Evolutionary conservation across 306 rosid species (phyloP), one percentile per base, ranked within the genome.

Genomic region (Sophora flavescens): DNA sequence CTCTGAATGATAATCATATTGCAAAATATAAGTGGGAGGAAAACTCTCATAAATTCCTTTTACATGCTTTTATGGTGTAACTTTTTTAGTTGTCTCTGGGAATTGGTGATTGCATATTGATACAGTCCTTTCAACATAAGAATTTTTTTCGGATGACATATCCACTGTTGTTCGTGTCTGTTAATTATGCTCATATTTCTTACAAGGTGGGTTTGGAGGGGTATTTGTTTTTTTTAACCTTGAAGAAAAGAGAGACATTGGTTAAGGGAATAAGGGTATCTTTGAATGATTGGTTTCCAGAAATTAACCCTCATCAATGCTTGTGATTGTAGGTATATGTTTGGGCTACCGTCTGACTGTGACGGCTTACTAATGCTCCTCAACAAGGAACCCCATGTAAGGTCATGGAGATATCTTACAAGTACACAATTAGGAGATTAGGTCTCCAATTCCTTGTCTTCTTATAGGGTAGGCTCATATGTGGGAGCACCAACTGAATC

Each of bases 371-470:
- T 83, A 73, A 89, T 89, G 88, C 93, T 96, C 50, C 81, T 96
- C 3, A 92, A 96, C 77, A 87, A 89, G 63, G 90, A 81, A n/a
- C 84, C 86, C 22, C 89, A 18, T 17, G 47, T 41, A 54, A 84
- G 84, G 91, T 87, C 89, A 11, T 87, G 96, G 97, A 89, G 96
- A 83, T 92, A 93, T 89, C 82, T 92, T 74, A 73, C 91, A 44
- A 87, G 83, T 32, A 75, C 93, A 14, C 93, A 95, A 84, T 13
- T 92, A 68, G 84, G 72, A 80, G 81, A 70, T 44, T 65, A 67
- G 76, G 53, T 69, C 52, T 67, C 82, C 58, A 60, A 73, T 70
- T 74, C 70, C 70, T 60, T 80, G 61, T 72, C 70, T 22, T 35
- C 41, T 70, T 67, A 60, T 61, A 52, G 75, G 81, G 56, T 59